phyloP scores from a whole-genome alignment of 768 basidiomycete genomes.

The Collybiopsis luxurians region DNA sequence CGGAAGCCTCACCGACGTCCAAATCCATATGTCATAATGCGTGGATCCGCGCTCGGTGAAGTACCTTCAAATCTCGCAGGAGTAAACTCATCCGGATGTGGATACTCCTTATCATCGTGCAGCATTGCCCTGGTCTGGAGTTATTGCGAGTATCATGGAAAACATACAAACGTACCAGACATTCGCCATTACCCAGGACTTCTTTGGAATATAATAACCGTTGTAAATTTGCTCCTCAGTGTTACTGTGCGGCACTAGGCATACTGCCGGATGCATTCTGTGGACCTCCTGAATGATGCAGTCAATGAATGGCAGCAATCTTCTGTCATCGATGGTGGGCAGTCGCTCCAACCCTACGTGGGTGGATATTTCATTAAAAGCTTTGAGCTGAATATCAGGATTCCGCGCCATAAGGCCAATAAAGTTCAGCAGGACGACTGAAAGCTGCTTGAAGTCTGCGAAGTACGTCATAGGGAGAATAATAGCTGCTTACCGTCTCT shows the following conservation, averaged over 20 bases:
- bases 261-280: slow-evolving; percentile 7
- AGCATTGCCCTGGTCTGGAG: slow-evolving; percentile 8
- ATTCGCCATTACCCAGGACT: slow-evolving; percentile 9
- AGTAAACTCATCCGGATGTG: slow-evolving; percentile 11
- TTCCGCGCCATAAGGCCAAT: slow-evolving; percentile 19
- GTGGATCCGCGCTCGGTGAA: slow-evolving; percentile 1
- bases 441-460: no score
- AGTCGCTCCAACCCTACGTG: slow-evolving; percentile 19
- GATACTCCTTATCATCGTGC: slow-evolving; percentile 4
- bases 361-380: slow-evolving; percentile 18
- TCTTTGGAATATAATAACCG: slow-evolving; percentile 10
- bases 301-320: slow-evolving; percentile 23
- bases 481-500: no score
- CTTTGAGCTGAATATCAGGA: slow-evolving; percentile 18
- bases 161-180: slow-evolving; percentile 4
- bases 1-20: neutral
- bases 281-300: slow-evolving; percentile 20
- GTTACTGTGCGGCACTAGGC: slow-evolving; percentile 9
- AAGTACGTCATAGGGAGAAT: no score
- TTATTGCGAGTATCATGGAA: neutral
- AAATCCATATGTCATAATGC: slow-evolving; percentile 3
- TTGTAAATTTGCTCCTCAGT: slow-evolving; percentile 9
- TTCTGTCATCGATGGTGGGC: slow-evolving; percentile 20
- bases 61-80: slow-evolving; percentile 10
- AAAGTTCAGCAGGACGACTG: slow-evolving; percentile 15